Evolutionary conservation across 805 yeast genomes (phyloP), one percentile per base, ranked within the genome.

Genomic region (Zygosaccharomyces siamensis): DNA sequence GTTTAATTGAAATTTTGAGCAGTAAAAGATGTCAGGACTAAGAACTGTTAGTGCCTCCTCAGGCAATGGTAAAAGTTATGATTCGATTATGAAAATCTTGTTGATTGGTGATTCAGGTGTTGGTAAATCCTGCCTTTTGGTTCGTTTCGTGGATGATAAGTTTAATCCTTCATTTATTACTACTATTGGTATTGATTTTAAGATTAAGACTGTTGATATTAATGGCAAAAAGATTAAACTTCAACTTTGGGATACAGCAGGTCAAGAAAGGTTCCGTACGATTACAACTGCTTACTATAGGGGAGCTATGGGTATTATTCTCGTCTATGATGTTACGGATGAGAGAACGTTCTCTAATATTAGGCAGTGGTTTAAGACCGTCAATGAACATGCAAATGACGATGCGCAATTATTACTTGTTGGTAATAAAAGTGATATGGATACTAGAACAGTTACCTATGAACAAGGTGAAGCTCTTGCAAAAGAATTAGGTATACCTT

Each of bases 231-330:
- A 85, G 56, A 86, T 93, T 70, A 93, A 93, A 72, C 78, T 92
- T 66, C 99, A 93, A 70, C 86, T 92, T 39, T 86, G 97, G 97
- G 97, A 89, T 67, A 89, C 97, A 36, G 97, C 97, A 1, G 97
- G 97, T n/a, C 97, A 89, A 72, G 97, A 89, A 68, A 77, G 97
- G 63, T 89, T 89, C 73, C 80, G 96, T 72, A 88, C 96, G 37
- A 89, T 89, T 72, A 90, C 93, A 43, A 85, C 93, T n/a, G 92
- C 95, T 0, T 86, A 86, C 70, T 86, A 86, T 70, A 80, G 95
- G 69, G 95, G 95, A 49, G 93, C 95, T 49, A 83, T 84, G 83
- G 95, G 95, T 54, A 86, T 86, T 61, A 83, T 86, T 44, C 76
- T 86, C 61, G 89, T 86, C 32, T 86, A 86, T 66, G 95, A 86